Evolutionary conservation across 2,329 filamentous ascomycete genomes (phyloP), one percentile per base, ranked within the genome.

Genomic region (Claviceps purpurea): DNA sequence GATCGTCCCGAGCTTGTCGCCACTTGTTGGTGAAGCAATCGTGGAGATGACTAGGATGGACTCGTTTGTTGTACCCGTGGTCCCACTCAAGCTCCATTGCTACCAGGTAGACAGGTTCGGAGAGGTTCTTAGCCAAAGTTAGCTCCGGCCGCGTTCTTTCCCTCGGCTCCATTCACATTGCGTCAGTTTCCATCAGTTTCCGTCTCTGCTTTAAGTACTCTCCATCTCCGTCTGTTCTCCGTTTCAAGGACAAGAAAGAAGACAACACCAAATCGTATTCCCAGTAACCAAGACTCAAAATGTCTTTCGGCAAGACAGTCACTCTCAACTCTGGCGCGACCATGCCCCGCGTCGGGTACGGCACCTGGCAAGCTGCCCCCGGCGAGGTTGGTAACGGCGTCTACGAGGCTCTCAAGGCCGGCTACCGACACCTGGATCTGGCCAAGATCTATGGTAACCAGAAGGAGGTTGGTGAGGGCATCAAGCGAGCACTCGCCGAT

Each of bases 291-390:
- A 18, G 6, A n/a, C n/a, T 56, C 56, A 62, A 50, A 56, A 82
- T 83, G 79, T 82, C 79, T 62, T 68, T 71, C 62, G 75, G 70
- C 54, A 68, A 64, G 59, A 71, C 78, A 66, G 76, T 80, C 59
- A 78, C 76, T 56, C 74, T 82, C 61, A 81, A 76, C 70, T 75
- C 77, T 51, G 83, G 84, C 58, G 76, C 78, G 62, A 79, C 81
- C 68, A 85, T 86, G 52, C 78, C 81, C 2, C 72, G 73, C 49
- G 67, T 82, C 55, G 76, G 77, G 56, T 73, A 65, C 54, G 81
- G 82, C 61, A 85, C 82, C 60, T 85, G 82, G 82, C 82, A 85
- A 64, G 79, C 82, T 37, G 70, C 75, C 58, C 80, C 81, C 50
- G 78, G 78, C 56, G 77, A 85, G 67, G 81, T 84, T 54, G 75